Percentiles rank a stretch among this genome's conserved stretches.
phyloP scores from a whole-genome alignment of 305 asterid genomes.

The Fraxinus dipetala region DNA sequence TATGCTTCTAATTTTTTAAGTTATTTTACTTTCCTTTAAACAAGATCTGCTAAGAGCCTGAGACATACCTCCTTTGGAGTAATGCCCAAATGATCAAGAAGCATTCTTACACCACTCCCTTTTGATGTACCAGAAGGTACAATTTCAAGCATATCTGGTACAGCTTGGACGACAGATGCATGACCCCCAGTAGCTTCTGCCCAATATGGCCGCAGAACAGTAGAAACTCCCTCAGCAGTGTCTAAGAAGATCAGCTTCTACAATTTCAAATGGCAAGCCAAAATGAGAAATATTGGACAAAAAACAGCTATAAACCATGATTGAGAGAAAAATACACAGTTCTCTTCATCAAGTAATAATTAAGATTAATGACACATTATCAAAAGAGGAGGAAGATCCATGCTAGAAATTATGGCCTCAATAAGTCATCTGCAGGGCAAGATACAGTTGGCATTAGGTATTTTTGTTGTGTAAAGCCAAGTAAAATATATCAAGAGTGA shows the following conservation, averaged over 20 bases:
- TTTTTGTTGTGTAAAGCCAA: neutral
- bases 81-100: constrained; percentile 86
- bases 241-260: constrained; percentile 90
- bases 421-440: neutral
- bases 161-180: constrained; percentile 96
- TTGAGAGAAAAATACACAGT: neutral
- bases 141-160: constrained; percentile 88
- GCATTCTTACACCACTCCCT: constrained; percentile 79
- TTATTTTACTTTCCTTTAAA: neutral
- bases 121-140: constrained; percentile 89
- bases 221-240: constrained; percentile 72
- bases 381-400: neutral
- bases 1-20: neutral
- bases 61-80: constrained; percentile 70
- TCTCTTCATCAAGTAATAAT: neutral
- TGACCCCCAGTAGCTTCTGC: constrained; percentile 65
- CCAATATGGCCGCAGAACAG: constrained; percentile 85
- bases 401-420: neutral
- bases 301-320: neutral
- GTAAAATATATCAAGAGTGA: neutral
- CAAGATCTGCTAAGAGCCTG: neutral
- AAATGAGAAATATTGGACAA: constrained; percentile 10
- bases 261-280: constrained; percentile 25
- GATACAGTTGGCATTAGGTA: neutral
- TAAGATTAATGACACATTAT: neutral